These are phyloP conservation scores for Dentipellis sp. DNA, from an alignment of 768 basidiomycete species.

Conservation along the genomic window DNA sequence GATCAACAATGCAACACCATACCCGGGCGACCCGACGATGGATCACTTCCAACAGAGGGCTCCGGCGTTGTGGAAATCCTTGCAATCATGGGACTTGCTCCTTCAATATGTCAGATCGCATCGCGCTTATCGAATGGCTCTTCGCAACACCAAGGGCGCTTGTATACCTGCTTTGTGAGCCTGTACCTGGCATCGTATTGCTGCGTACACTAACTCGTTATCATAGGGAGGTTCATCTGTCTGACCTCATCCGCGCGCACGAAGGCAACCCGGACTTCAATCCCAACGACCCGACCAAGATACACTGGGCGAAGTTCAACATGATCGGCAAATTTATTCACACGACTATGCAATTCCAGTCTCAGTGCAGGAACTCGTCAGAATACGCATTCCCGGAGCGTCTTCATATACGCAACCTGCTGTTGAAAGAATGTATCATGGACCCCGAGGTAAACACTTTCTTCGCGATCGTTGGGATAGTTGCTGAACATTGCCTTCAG, in stretches of 20 bases:
- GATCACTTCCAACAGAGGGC: conserved; percentile 59
- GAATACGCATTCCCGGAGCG: conserved; percentile 61
- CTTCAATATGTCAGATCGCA: conserved; percentile 77
- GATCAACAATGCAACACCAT: conserved; percentile 67
- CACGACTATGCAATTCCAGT: conserved; percentile 70
- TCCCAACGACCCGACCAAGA: conserved; percentile 52
- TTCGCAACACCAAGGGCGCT: conserved; percentile 76
- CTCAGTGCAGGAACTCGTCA: conserved; percentile 47
- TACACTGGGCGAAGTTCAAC: conserved; percentile 96
- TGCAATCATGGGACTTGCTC: conserved; percentile 78
- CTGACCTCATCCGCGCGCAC: conserved; percentile 81
- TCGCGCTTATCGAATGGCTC: conserved; percentile 82
- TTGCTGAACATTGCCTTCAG: conserved; percentile 24
- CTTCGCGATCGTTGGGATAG: background rate
- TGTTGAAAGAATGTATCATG: conserved; percentile 56
- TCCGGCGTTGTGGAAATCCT: conserved; percentile 64
- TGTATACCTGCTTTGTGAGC: conserved; percentile 78
- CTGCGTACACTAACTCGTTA: conserved; percentile 7
- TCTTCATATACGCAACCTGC: conserved; percentile 40
- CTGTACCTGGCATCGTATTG: background rate
- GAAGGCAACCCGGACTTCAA: conserved; percentile 75
- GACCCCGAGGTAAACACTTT: conserved; percentile 45
- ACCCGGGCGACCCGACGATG: conserved; percentile 70
- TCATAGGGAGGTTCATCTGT: conserved; percentile 79
- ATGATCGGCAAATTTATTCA: conserved; percentile 85